Percentiles rank a stretch among this genome's conserved stretches.
Conservation (phyloP, 257 asterid genomes). For the Capsicum rhomboideum region DNA sequence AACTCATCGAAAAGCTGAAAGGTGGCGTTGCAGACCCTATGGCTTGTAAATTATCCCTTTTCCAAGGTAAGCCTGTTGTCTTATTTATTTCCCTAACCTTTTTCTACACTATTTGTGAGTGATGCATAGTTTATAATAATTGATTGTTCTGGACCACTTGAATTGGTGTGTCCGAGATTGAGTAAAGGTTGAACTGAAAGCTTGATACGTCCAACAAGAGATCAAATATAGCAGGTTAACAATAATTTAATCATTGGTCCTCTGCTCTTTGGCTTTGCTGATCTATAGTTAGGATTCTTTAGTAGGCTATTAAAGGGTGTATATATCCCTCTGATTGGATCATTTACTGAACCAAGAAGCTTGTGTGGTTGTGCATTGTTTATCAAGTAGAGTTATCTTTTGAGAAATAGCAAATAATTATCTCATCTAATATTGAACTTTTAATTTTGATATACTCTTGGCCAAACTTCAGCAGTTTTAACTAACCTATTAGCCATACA, state of each 20-base stretch:
- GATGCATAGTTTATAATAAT: neutral
- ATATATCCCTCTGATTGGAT: neutral
- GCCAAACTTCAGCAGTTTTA: neutral
- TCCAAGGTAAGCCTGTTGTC: slow-evolving; percentile 53
- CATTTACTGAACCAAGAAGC: neutral
- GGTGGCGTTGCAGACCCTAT: slow-evolving; percentile 59
- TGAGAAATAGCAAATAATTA: neutral
- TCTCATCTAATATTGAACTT: neutral
- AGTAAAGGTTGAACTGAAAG: neutral
- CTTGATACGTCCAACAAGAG: neutral
- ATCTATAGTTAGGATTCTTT: neutral
- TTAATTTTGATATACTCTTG: neutral
- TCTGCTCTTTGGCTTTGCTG: neutral
- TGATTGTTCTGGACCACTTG: neutral
- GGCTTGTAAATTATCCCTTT: slow-evolving; percentile 62
- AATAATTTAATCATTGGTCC: neutral
- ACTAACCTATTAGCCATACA: neutral
- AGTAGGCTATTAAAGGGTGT: neutral
- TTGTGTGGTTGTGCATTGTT: neutral
- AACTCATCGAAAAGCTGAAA: slow-evolving; percentile 64
- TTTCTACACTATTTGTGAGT: neutral
- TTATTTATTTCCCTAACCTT: neutral
- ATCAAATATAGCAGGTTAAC: neutral
- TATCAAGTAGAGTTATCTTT: neutral
- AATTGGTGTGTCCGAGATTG: neutral